phyloP scores from a whole-genome alignment of 1,284 basidiomycete species.

The Sporisorium reilianum region DNA sequence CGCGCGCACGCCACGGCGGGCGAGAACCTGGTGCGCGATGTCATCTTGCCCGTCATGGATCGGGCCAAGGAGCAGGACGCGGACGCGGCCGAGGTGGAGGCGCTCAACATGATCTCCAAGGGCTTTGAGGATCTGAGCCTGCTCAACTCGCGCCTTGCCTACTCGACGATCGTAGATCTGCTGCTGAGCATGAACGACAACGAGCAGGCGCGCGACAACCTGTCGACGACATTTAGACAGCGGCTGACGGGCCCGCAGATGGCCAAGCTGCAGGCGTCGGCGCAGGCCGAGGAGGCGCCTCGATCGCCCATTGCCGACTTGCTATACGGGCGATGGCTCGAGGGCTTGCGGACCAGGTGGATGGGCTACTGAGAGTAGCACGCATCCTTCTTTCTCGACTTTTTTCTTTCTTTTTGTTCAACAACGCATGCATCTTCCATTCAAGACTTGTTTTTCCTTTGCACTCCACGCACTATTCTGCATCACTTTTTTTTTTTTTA shows the following conservation, averaged over 20 bases:
- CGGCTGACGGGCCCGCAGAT: constrained; percentile 32
- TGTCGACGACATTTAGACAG: constrained; percentile 56
- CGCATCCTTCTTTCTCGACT: neutral
- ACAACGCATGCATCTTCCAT: constrained; percentile 10
- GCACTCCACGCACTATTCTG: constrained; percentile 11
- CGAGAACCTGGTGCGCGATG: constrained; percentile 54
- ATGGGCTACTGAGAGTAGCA: constrained; percentile 37
- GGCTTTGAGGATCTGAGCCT: constrained; percentile 87
- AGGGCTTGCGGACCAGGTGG: constrained; percentile 75
- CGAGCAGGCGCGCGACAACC: constrained; percentile 43
- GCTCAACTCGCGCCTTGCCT: constrained; percentile 84
- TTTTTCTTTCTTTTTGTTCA: constrained; percentile 1
- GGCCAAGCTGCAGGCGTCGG: constrained; percentile 26
- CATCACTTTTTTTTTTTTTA: constrained; percentile 8
- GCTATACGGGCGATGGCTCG: constrained; percentile 93
- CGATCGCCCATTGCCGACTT: constrained; percentile 86
- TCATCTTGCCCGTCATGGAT: constrained; percentile 60
- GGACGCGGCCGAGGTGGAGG: constrained; percentile 87
- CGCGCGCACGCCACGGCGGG: constrained; percentile 45
- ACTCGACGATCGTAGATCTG: constrained; percentile 86
- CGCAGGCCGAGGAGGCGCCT: constrained; percentile 57
- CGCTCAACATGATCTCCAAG: constrained; percentile 86
- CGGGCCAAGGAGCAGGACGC: constrained; percentile 75
- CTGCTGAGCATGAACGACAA: constrained; percentile 83
- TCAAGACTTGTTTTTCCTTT: constrained; percentile 6